Percentiles rank a stretch among this genome's conserved stretches.
These are phyloP conservation scores for Calophaca sinica DNA, from an alignment of 306 rosid genomes.

Conservation along the genomic window DNA sequence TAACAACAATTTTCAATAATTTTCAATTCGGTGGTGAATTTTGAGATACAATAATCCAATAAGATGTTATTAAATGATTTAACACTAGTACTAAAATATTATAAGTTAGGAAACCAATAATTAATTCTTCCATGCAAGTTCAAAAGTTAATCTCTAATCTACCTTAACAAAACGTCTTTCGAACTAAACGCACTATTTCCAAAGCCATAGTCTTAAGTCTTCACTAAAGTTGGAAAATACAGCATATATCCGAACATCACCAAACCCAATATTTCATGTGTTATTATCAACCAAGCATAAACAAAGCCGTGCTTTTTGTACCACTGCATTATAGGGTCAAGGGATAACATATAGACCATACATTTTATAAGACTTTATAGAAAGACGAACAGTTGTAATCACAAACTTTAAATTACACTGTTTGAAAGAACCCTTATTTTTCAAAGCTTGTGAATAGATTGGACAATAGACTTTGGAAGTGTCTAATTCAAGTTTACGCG, in stretches of 20 bases:
- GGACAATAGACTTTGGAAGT: conserved; percentile 42
- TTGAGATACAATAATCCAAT: too few relatives aligned
- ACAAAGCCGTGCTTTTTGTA: not conserved
- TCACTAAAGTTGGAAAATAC: not conserved
- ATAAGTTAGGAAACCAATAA: too few relatives aligned
- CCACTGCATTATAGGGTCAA: conserved; percentile 3
- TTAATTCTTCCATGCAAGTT: too few relatives aligned
- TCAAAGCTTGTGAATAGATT: conserved; percentile 25
- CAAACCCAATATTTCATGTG: not conserved
- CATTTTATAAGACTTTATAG: conserved; percentile 15
- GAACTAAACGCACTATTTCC: not conserved
- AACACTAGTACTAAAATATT: too few relatives aligned
- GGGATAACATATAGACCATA: conserved; percentile 24
- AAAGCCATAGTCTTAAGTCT: not conserved
- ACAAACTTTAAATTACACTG: conserved; percentile 51
- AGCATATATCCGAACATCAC: not conserved
- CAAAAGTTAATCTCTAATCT: not conserved
- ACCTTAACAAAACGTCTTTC: not conserved
- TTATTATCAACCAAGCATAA: not conserved
- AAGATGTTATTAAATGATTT: too few relatives aligned
- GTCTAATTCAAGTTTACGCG: conserved; percentile 50
- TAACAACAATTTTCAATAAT: too few relatives aligned
- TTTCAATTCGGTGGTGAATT: too few relatives aligned
- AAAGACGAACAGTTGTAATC: conserved; percentile 51
- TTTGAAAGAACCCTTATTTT: conserved; percentile 37